Base-by-base conservation (phyloP, 306 rosid genomes). In the Trifolium fragiferum region DNA sequence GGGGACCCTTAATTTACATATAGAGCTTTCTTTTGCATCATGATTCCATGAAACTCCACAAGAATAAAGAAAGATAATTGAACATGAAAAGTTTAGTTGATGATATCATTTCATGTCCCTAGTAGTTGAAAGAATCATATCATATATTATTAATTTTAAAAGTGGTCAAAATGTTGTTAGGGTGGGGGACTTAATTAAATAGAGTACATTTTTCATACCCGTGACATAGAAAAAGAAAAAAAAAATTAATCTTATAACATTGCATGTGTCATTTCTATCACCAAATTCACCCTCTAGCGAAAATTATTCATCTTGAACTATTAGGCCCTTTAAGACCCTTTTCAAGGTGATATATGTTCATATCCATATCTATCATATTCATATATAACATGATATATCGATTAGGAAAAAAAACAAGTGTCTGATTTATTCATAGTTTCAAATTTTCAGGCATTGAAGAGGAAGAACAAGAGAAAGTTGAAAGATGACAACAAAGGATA, bases 41-140 rank as follows among this genome's bases (percentile, higher is more conserved):
- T 84, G 75, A 84, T 80, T 82, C 79, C 82, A 78, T 59, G 81
- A 73, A 78, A 44, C 74, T 19, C 5, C 72, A 25, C 65, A 40
- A 27, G 19, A n/a, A 33, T 73, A 59, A 38, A 59, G 14, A 72
- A 55, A 62, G 61, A 38, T 74, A 75, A 67, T 59, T 59, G 16
- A 47, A 69, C 14, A 81, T 58, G 66, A 40, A 72, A 74, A 79
- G 68, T 50, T 57, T 21, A 12, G 15, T 11, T 62, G 67, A 58
- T 73, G 46, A 68, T 72, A 64, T 70, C 66, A 74, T 81, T 66
- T 32, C 63, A 68, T 54, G 40, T 50, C 65, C 30, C 66, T 50
- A 23, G 80, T 84, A 80, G 88, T 73, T 82, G 73, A 84, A 77
- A 66, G 77, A 82, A 84, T 73, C 86, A 80, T 76, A 37, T 37